Evolutionary conservation across 306 rosid species (phyloP), one percentile per base, ranked within the genome.

Genomic region (Quillaja saponaria): DNA sequence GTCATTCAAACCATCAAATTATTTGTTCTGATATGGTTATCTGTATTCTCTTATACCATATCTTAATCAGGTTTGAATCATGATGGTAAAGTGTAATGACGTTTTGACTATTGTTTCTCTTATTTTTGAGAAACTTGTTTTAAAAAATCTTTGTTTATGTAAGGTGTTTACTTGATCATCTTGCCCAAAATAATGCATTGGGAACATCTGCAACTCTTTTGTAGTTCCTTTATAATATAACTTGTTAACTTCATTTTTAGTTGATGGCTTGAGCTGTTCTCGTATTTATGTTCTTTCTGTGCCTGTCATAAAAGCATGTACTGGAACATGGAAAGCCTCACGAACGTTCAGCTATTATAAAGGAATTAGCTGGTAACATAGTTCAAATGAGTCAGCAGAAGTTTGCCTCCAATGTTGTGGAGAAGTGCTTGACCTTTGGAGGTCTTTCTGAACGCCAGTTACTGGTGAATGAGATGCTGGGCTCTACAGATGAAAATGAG

Each of bases 331-430:
- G 97, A 70, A 91, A 88, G 55, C 87, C 86, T 55, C 91, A 91
- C 11, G 97, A 91, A 72, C 95, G 96, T 25, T 84, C 97, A 0
- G 69, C 91, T 55, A 88, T 91, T 33, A 91, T 91, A 11, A 86
- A 86, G 71, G 97, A 91, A 67, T 82, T 91, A 71, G 92, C 98
- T 1, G 97, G 90, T 55, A 84, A 57, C 58, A 86, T 91, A 71
- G 97, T 88, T 60, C 87, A 79, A 76, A 91, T 91, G 98, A 91
- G 98, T 70, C 96, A 86, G 77, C 98, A 91, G 82, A 91, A 91
- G 81, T 91, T 91, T 80, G 97, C 97, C 35, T 91, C 98, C 13
- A 91, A 91, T 72, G 98, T 91, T 14, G 87, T 86, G 37, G 97
- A 88, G 80, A 88, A 91, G 60, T 91, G 96, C 66, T 75, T 91